Percentiles rank a stretch among this genome's conserved stretches.
These are phyloP conservation scores for Kandelia obovata DNA, from an alignment of 345 rosid species.

Conservation along the genomic window DNA sequence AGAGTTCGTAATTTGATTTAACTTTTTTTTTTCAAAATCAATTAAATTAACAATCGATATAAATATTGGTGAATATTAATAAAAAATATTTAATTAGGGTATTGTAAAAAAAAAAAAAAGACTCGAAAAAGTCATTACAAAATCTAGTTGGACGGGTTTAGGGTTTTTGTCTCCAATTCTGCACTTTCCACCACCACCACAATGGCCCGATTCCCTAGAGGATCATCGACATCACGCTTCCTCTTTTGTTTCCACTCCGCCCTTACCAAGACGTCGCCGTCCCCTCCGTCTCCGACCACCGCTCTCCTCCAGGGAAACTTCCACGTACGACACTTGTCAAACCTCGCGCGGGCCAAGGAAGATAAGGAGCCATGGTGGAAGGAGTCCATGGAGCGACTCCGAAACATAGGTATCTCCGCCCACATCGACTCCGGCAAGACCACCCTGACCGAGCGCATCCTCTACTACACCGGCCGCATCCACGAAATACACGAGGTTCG, in stretches of 20 bases:
- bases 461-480: constrained; percentile 89
- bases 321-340: constrained; percentile 63
- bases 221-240: constrained; percentile 17
- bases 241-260: constrained; percentile 15
- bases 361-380: constrained; percentile 95
- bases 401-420: constrained; percentile 96
- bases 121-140: too few species aligned
- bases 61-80: too few species aligned
- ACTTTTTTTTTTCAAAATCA: too few species aligned
- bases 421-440: constrained; percentile 99
- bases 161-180: neutral
- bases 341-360: constrained; percentile 66
- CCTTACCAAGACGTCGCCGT: neutral
- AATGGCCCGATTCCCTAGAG: constrained; percentile 26
- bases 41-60: too few species aligned
- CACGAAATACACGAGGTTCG: constrained; percentile 99
- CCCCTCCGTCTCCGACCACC: constrained; percentile 44
- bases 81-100: too few species aligned
- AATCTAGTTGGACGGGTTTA: too few species aligned
- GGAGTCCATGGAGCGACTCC: constrained; percentile 80
- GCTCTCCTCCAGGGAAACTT: constrained; percentile 58
- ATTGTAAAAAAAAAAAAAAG: too few species aligned
- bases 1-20: too few species aligned
- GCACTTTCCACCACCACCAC: constrained; percentile 8
- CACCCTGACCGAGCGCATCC: constrained; percentile 83